Percentiles rank a stretch among this genome's conserved stretches.
These are phyloP conservation scores for Lipomyces sp. DNA, from an alignment of 805 yeast genomes.

Conservation along the genomic window DNA sequence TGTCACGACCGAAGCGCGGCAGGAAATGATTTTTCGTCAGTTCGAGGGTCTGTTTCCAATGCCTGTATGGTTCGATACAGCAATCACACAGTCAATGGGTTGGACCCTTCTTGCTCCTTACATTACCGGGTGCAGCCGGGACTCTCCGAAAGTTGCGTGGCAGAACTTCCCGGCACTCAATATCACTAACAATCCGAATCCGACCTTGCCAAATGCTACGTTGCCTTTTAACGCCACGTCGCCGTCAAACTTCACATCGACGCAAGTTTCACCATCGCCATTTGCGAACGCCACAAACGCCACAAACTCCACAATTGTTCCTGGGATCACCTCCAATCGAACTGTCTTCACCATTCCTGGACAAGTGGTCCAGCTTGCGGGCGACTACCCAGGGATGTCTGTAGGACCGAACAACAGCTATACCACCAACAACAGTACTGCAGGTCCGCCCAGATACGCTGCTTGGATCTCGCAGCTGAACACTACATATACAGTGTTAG, in stretches of 20 bases:
- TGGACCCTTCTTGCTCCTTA: slow-evolving; percentile 27
- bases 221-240: neutral
- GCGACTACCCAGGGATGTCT: slow-evolving; percentile 21
- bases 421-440: slow-evolving; percentile 13
- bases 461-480: slow-evolving; percentile 30
- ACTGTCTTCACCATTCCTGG: slow-evolving; percentile 20
- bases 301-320: slow-evolving; percentile 16
- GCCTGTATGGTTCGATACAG: slow-evolving; percentile 25
- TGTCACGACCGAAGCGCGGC: slow-evolving; percentile 27
- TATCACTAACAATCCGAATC: slow-evolving; percentile 17
- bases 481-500: slow-evolving; percentile 22
- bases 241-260: no score
- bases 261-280: neutral
- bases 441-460: slow-evolving; percentile 21
- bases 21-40: slow-evolving; percentile 23
- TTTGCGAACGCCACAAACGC: no score
- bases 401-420: slow-evolving; percentile 28
- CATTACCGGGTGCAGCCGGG: slow-evolving; percentile 16
- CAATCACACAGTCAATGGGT: slow-evolving; percentile 23
- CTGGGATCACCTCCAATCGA: slow-evolving; percentile 21
- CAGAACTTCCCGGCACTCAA: slow-evolving; percentile 26
- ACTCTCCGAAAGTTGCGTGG: slow-evolving; percentile 22
- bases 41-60: slow-evolving; percentile 26
- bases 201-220: slow-evolving; percentile 4
- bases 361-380: slow-evolving; percentile 1